phyloP scores from a whole-genome alignment of 2,329 filamentous ascomycete genomes.

The Capronia epimyces region DNA sequence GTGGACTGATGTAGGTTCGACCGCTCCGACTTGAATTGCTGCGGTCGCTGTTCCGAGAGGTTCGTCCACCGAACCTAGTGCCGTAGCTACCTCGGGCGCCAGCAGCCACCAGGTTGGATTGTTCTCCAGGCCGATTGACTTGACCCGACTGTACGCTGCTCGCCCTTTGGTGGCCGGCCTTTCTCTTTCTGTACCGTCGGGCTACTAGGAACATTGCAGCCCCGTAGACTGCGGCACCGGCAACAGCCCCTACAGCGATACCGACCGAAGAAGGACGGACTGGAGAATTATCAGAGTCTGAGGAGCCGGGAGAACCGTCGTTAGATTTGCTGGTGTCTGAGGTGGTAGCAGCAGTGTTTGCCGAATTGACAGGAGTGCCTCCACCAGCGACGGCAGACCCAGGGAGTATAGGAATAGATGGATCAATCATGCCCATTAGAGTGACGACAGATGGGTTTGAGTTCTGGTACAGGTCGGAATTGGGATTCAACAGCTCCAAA shows the following conservation, averaged over 20 bases:
- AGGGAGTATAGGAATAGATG: slow-evolving; percentile 65
- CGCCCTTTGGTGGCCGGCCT: slow-evolving; percentile 67
- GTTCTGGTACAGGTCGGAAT: slow-evolving; percentile 70
- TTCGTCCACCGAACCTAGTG: slow-evolving; percentile 38
- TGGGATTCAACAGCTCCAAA: slow-evolving; percentile 64
- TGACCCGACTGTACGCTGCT: slow-evolving; percentile 62
- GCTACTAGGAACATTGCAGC: slow-evolving; percentile 92
- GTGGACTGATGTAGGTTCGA: slow-evolving; percentile 73
- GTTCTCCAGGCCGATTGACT: slow-evolving; percentile 42
- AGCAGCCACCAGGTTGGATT: slow-evolving; percentile 33
- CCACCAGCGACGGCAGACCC: slow-evolving; percentile 40
- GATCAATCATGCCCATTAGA: slow-evolving; percentile 76
- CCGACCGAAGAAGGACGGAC: slow-evolving; percentile 49
- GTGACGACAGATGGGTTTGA: slow-evolving; percentile 59
- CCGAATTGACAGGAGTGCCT: slow-evolving; percentile 35
- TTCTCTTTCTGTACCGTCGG: slow-evolving; percentile 82
- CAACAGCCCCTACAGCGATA: slow-evolving; percentile 71
- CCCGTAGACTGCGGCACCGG: slow-evolving; percentile 78
- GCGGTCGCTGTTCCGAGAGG: slow-evolving; percentile 62
- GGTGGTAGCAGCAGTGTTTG: slow-evolving; percentile 31
- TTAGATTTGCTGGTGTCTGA: slow-evolving; percentile 36
- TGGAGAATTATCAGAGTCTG: slow-evolving; percentile 40
- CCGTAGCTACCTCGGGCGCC: slow-evolving; percentile 53
- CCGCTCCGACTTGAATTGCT: slow-evolving; percentile 49
- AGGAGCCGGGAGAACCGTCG: slow-evolving; percentile 46